These are phyloP conservation scores for Neoarthrinium moseri DNA, from an alignment of 2,329 filamentous ascomycete species.

Conservation along the genomic window DNA sequence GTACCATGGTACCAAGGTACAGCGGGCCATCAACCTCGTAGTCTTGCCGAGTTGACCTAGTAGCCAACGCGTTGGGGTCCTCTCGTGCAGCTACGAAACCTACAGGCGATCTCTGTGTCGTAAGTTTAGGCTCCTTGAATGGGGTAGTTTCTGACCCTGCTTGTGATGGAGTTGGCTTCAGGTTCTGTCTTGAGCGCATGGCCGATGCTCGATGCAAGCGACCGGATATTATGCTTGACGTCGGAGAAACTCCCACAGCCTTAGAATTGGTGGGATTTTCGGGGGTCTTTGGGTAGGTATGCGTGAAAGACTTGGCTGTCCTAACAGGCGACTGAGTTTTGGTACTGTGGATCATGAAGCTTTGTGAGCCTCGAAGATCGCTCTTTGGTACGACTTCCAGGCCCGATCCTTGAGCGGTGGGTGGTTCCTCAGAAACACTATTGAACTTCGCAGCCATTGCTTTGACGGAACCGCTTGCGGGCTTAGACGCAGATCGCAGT, in stretches of 20 bases:
- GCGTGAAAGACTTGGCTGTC: slow-evolving; percentile 10
- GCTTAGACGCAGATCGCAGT: slow-evolving; percentile 22
- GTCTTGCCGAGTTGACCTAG: slow-evolving; percentile 15
- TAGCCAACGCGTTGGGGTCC: slow-evolving; percentile 13
- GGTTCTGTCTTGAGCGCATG: neutral
- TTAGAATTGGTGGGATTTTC: too few species aligned
- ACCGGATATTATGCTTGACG: neutral
- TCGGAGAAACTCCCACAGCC: neutral
- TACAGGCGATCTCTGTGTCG: slow-evolving; percentile 15
- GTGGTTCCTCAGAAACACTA: slow-evolving; percentile 26
- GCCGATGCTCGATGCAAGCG: slow-evolving; percentile 1
- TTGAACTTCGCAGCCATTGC: slow-evolving; percentile 55
- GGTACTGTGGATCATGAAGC: slow-evolving; percentile 19
- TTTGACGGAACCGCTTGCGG: slow-evolving; percentile 36
- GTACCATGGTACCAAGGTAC: slow-evolving; percentile 37
- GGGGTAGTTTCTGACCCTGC: slow-evolving; percentile 11
- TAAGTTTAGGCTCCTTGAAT: slow-evolving; percentile 11
- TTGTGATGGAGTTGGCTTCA: slow-evolving; percentile 1
- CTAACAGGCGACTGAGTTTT: slow-evolving; percentile 16
- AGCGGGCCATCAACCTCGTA: slow-evolving; percentile 20
- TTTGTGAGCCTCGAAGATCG: slow-evolving; percentile 16
- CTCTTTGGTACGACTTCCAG: slow-evolving; percentile 11
- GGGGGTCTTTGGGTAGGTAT: neutral
- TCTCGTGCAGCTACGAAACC: slow-evolving; percentile 16
- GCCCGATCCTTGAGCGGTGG: slow-evolving; percentile 11